Evolutionary conservation across 2,329 filamentous ascomycete genomes (phyloP).

Genomic region (Fusarium denticulatum): DNA sequence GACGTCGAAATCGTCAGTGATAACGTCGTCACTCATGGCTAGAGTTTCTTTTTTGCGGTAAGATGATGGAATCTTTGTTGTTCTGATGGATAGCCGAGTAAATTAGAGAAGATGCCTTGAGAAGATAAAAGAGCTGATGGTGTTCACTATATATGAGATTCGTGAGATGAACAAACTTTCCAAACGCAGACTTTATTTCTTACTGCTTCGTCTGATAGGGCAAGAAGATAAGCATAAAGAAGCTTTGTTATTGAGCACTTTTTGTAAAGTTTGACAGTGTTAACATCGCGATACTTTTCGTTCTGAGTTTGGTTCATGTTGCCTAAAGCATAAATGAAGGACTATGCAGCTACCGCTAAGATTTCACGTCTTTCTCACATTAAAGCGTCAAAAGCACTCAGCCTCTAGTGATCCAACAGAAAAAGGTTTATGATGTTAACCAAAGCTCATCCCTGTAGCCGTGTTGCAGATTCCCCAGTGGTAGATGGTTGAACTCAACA

Average conservation of each 20-base stretch:
- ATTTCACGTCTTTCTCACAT: accelerated
- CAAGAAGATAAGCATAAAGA: background rate
- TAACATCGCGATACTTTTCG: background rate
- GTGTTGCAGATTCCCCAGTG: background rate
- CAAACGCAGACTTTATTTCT: accelerated
- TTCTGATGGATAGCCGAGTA: too few relatives aligned
- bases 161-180: background rate
- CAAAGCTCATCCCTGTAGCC: accelerated
- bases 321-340: background rate
- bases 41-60: background rate
- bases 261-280: background rate
- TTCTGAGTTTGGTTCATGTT: background rate
- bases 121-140: accelerated
- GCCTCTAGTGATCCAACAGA: background rate
- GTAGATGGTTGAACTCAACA: too few relatives aligned
- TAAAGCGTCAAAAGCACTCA: accelerated
- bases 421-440: background rate
- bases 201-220: accelerated
- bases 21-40: background rate
- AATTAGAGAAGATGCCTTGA: background rate
- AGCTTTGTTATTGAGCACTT: background rate
- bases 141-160: background rate
- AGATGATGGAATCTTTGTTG: accelerated
- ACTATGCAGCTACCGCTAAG: too few relatives aligned
- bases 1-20: background rate